Base-by-base conservation (phyloP, 2,329 filamentous ascomycete species). In the Mariannaea sp. region DNA sequence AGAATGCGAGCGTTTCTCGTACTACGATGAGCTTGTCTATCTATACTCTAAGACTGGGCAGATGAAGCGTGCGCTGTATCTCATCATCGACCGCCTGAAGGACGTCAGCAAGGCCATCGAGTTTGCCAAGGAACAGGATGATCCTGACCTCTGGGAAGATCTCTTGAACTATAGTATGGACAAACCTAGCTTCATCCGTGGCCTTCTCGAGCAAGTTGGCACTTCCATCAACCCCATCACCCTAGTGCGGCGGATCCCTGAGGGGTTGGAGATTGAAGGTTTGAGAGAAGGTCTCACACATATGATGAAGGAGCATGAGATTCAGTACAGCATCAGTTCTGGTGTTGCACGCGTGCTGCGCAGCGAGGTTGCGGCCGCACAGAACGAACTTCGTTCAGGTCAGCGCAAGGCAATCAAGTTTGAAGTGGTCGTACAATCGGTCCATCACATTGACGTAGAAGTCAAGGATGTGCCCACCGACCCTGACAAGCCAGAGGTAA, bases 111-210 rank as follows among this genome's bases (percentile, higher is more conserved):
- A 94, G 62, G 94, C 94, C 7, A 99, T 99, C 62, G 83, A 88
- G 1, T 99, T 99, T 66, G 92, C 92, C 48, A 97, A 97, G 71
- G 88, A 92, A 57, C 92, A 97, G 68, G 87, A 94, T 58, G 92
- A 97, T 65, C 86, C 87, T 0, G 92, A 97, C 63, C 80, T 99
- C 0, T 99, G 94, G 94, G 89, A 96, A 59, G 92, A 97, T 66
- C 80, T 99, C 7, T 82, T 99, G 5, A 86, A 93, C 63, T 97
- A 97, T 71, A 93, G 89, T 56, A 97, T 99, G 94, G 92, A 97
- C 74, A 96, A 97, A 68, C 94, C 94, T 1, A 85, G 85, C 33
- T 99, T 99, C 74, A 97, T 99, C 61, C 87, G 90, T 10, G 92
- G 90, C 0, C 77, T 99, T 3, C 83, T 99, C 0, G 91, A 96